Conservation (phyloP, 2,329 filamentous ascomycete genomes). For the Chaetothyriales sp. region DNA sequence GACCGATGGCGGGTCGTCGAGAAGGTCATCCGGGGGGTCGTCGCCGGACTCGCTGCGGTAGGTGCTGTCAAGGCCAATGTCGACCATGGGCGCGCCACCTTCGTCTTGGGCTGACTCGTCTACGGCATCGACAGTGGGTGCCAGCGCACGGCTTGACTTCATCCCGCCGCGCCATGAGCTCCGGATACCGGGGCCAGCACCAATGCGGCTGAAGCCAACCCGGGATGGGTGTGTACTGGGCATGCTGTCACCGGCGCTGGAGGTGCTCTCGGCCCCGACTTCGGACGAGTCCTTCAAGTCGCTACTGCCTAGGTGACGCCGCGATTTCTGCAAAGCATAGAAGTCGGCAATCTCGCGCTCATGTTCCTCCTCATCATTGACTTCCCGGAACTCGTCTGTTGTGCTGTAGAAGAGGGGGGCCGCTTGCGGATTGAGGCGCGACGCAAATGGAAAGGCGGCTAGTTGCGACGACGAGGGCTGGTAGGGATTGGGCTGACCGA, state of each 20-base stretch:
- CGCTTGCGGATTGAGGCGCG: conserved; percentile 55
- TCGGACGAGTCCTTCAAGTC: conserved; percentile 75
- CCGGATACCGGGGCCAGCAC: conserved; percentile 36
- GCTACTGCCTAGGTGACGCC: conserved; percentile 72
- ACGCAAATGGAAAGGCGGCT: conserved; percentile 63
- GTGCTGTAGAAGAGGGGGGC: conserved; percentile 91
- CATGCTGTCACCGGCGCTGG: conserved; percentile 41
- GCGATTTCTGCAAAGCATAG: conserved; percentile 77
- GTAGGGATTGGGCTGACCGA: conserved; percentile 51
- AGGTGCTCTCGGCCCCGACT: conserved; percentile 52
- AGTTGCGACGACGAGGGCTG: conserved; percentile 56
- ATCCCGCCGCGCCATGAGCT: conserved; percentile 42
- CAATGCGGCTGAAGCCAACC: conserved; percentile 21
- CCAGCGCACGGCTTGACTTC: conserved; percentile 25
- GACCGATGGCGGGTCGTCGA: conserved; percentile 41
- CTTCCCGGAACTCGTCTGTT: conserved; percentile 77
- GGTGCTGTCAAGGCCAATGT: conserved; percentile 65
- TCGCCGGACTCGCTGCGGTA: conserved; percentile 32
- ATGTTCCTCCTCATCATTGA: conserved; percentile 82
- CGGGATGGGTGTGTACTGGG: conserved; percentile 25
- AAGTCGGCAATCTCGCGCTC: conserved; percentile 87
- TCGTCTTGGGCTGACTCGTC: conserved; percentile 19
- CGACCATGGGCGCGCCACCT: conserved; percentile 50
- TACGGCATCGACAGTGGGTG: conserved; percentile 22
- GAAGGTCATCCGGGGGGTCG: conserved; percentile 26